phyloP scores from a whole-genome alignment of 1,284 basidiomycete genomes.

The Trametes versicolor region DNA sequence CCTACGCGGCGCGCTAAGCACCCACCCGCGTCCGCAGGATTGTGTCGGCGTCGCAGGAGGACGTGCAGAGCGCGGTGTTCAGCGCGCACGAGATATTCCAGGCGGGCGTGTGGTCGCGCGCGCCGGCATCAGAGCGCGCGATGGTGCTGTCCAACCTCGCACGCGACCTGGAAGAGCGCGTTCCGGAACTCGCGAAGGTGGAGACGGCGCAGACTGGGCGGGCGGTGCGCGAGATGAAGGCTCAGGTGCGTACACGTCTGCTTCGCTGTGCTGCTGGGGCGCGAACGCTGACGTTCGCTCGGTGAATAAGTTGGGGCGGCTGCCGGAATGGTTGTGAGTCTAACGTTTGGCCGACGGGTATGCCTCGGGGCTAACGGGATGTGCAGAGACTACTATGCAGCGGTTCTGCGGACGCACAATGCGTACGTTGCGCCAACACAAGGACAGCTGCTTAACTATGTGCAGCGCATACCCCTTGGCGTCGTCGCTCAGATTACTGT shows the following conservation, averaged over 20 bases:
- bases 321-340: conserved; percentile 85
- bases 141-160: conserved; percentile 74
- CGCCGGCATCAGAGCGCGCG: conserved; percentile 66
- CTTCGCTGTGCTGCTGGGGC: neutral
- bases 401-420: conserved; percentile 74
- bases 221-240: conserved; percentile 80
- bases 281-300: neutral
- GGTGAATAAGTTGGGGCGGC: conserved; percentile 56
- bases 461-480: conserved; percentile 81
- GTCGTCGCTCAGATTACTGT: conserved; percentile 88
- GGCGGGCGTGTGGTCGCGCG: conserved; percentile 75
- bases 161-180: conserved; percentile 60
- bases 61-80: conserved; percentile 62
- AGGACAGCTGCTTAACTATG: conserved; percentile 80
- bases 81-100: conserved; percentile 67
- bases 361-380: neutral
- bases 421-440: conserved; percentile 81
- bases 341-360: no score
- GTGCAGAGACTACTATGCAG: conserved; percentile 77
- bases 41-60: conserved; percentile 48
- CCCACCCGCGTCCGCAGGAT: conserved; percentile 14
- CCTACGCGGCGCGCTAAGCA: neutral
- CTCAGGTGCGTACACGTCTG: conserved; percentile 52
- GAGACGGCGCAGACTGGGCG: conserved; percentile 82
- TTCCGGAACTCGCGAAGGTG: conserved; percentile 69